Evolutionary conservation across 176 grass and related monocot genomes (phyloP), one percentile per base, ranked within the genome.

Genomic region (Aegilops speltoides): DNA sequence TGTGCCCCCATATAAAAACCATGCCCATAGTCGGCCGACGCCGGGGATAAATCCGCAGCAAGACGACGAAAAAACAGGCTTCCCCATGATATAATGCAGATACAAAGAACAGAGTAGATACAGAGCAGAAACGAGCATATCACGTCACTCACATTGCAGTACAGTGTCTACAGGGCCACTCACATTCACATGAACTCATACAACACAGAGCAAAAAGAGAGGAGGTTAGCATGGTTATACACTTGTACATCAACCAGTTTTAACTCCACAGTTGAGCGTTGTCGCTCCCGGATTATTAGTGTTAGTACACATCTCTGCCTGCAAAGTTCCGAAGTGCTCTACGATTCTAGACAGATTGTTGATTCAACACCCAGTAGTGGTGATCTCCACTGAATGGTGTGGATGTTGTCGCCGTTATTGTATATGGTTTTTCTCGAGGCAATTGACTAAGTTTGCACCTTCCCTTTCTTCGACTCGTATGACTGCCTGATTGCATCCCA

Each of bases 401-500:
- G 19, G 50, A 70, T 45, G 56, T 24, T 1, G 10, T 69, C 43
- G 34, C 11, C 19, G 16, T 20, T 43, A 80, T 41, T 80, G 59
- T 29, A 28, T 29, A 61, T 61, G 59, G 14, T 52, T 69, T 60
- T 10, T 7, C 15, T 20, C 7, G 59, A 77, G 70, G 46, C 26
- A 15, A 4, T 37, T 17, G 65, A 28, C 20, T 83, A 87, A 61
- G 59, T 60, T 41, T 67, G 70, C 17, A 0, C 36, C 31, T 84
- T 81, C 86, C 70, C 17, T 72, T 88, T 88, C 83, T 76, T 88
- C 7, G 36, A 83, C 38, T 94, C 61, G 1, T 94, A 91, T 22
- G 82, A 11, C 50, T 79, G 87, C 78, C 79, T 98, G 46, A 96
- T 89, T 50, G 90, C 90, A 66, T 88, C 92, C 96, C 96, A 98